phyloP scores from a whole-genome alignment of 768 basidiomycete species.

The Cyclocybe aegerita region DNA sequence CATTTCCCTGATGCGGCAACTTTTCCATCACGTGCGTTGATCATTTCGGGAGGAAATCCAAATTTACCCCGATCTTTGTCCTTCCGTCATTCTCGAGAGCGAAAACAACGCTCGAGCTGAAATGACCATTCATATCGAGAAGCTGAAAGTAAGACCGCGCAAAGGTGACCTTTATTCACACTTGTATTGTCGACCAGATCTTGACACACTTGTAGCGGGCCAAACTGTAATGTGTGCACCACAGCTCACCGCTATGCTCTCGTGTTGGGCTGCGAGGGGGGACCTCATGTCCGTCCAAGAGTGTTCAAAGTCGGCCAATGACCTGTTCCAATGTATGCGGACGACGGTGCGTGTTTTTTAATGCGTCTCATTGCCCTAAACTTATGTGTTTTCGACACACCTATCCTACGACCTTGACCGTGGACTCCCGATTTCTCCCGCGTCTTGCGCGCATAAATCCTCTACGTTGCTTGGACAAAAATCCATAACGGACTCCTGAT shows the following conservation, averaged over 20 bases:
- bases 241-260: constrained; percentile 77
- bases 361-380: not conserved
- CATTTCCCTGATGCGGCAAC: constrained; percentile 6
- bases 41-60: not conserved
- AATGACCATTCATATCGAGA: constrained; percentile 72
- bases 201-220: constrained; percentile 31
- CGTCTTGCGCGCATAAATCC: not conserved
- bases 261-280: constrained; percentile 78
- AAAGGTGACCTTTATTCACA: constrained; percentile 48
- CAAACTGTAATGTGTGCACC: constrained; percentile 58
- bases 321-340: constrained; percentile 80
- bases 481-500: not conserved
- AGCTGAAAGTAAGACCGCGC: constrained; percentile 75
- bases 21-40: constrained; percentile 14
- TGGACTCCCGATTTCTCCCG: not conserved
- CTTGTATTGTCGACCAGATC: constrained; percentile 4
- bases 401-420: not conserved
- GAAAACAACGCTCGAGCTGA: too few species aligned
- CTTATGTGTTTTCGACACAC: not conserved
- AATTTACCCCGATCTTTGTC: not conserved
- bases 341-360: constrained; percentile 59
- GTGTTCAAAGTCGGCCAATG: constrained; percentile 61
- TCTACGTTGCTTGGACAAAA: not conserved
- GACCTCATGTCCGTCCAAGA: constrained; percentile 55
- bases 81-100: too few species aligned